Conservation (phyloP, 2,329 filamentous ascomycete species). For the Sporothrix inflata region DNA sequence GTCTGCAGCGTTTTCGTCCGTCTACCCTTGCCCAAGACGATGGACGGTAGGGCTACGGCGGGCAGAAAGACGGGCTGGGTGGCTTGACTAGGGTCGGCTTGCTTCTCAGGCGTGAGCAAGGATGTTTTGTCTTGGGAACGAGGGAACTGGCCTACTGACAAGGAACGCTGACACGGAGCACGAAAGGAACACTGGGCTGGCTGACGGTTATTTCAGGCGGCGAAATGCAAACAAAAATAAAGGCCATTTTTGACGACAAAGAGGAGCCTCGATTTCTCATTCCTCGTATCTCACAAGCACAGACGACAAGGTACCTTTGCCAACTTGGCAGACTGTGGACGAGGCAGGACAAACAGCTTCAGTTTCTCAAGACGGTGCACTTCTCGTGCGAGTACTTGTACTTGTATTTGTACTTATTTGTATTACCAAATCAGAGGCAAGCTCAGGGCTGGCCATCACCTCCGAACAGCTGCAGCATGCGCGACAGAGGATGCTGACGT, state of each 20-base stretch:
- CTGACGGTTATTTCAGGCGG: neutral
- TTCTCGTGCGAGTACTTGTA: neutral
- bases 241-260: neutral
- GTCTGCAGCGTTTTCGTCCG: neutral
- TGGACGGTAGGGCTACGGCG: neutral
- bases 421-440: neutral
- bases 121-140: neutral
- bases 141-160: neutral
- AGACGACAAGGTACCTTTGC: neutral
- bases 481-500: constrained; percentile 10
- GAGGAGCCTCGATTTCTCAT: neutral
- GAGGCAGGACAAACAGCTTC: neutral
- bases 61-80: no score
- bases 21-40: neutral
- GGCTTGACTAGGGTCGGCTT: neutral
- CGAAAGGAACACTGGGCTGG: neutral
- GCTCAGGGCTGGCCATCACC: neutral
- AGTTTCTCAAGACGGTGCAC: no score
- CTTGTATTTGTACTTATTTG: no score
- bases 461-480: constrained; percentile 15
- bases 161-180: neutral
- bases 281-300: constrained; percentile 1
- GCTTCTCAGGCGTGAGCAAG: neutral
- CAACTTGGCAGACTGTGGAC: neutral
- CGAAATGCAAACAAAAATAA: neutral